Evolutionary conservation across 495 filamentous ascomycete species (phyloP).

Genomic region (Copromyces sp.): DNA sequence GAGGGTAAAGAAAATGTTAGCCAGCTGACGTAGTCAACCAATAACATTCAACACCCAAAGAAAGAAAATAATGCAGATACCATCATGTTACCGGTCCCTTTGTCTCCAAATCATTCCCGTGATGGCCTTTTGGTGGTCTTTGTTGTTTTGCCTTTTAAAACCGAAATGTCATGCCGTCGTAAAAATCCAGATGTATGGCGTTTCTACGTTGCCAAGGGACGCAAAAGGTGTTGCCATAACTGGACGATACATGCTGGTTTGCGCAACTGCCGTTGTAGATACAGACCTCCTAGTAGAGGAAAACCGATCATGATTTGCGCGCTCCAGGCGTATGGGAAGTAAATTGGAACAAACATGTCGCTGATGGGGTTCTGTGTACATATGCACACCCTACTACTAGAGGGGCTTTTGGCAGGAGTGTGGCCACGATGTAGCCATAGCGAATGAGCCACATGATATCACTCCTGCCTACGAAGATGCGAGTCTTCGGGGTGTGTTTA

Average conservation of each 20-base stretch:
- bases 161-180: conserved; percentile 1
- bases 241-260: neutral
- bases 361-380: conserved; percentile 8
- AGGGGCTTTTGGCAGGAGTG: conserved; percentile 14
- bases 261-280: neutral
- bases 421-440: neutral
- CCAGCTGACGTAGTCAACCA: neutral
- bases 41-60: neutral
- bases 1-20: neutral
- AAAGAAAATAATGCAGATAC: neutral
- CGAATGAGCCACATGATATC: neutral
- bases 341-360: neutral
- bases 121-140: neutral
- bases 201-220: neutral
- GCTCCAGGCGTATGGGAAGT: neutral
- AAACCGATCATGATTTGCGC: neutral
- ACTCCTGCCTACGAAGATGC: neutral
- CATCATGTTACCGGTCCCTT: neutral
- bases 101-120: neutral
- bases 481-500: conserved; percentile 9
- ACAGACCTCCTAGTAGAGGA: neutral
- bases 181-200: neutral
- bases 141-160: neutral
- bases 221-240: neutral
- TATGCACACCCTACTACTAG: conserved; percentile 25